These are phyloP conservation scores for Thermothelomyces thermophilus DNA, from an alignment of 2,329 filamentous ascomycete genomes.

Conservation along the genomic window DNA sequence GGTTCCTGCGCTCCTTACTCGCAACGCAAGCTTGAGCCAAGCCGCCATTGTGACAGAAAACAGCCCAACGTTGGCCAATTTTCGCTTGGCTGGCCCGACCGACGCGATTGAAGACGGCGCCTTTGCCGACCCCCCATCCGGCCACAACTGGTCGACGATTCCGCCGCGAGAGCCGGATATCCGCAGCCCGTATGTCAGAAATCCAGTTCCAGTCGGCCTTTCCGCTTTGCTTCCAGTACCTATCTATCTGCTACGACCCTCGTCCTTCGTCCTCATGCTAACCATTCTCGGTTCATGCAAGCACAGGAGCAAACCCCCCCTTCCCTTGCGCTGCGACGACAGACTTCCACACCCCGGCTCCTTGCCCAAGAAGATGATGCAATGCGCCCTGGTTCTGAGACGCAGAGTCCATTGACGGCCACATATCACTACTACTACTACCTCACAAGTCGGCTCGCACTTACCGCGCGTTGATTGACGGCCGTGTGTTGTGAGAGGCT, in stretches of 20 bases:
- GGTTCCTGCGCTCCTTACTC: neutral
- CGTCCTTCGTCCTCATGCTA: constrained; percentile 23
- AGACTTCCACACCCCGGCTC: constrained; percentile 12
- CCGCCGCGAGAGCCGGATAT: constrained; percentile 4
- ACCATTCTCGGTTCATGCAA: constrained; percentile 25
- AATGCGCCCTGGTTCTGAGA: constrained; percentile 35
- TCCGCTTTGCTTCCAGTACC: constrained; percentile 3
- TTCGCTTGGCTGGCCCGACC: constrained; percentile 4
- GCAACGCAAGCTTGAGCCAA: constrained; percentile 5
- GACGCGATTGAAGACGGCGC: constrained; percentile 7
- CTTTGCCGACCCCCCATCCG: neutral
- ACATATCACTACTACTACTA: constrained; percentile 20
- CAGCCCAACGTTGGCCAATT: constrained; percentile 6
- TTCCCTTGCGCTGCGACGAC: constrained; percentile 16
- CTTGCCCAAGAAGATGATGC: constrained; percentile 34
- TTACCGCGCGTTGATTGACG: constrained; percentile 22
- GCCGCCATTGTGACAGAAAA: constrained; percentile 1
- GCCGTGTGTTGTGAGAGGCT: constrained; percentile 6
- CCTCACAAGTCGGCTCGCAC: constrained; percentile 20
- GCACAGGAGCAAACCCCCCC: constrained; percentile 22
- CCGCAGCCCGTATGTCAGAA: constrained; percentile 15
- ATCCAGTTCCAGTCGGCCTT: constrained; percentile 1
- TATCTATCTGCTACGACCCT: constrained; percentile 4
- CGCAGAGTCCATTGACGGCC: constrained; percentile 36
- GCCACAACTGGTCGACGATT: constrained; percentile 13